Base-by-base conservation (phyloP, 768 basidiomycete genomes). In the Boletus reticulatus region DNA sequence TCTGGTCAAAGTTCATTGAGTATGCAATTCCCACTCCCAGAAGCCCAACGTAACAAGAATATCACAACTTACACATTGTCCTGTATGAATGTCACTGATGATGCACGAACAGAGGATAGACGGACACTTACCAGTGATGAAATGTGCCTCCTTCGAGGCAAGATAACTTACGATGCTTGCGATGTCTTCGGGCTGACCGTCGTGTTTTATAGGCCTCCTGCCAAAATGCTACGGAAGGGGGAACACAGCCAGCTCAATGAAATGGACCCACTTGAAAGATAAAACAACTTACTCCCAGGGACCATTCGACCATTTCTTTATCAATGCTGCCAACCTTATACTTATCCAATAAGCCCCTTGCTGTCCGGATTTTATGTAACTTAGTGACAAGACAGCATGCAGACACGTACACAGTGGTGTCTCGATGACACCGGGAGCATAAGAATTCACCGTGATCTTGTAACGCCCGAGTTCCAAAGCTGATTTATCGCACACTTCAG, bases 401-500 rank as follows among this genome's bases (percentile, higher is more conserved):
- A 0, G n/a, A 50, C 10, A 60, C 68, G 13, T 38, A 78, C 76
- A 20, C 65, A 75, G 46, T 5, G 55, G 44, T 0, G 72, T 77
- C 0, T 63, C 41, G 42, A 73, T 69, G 16, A 54, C 8, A 4
- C 75, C 73, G 0, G 77, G 78, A 4, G 74, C 72, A 51, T 79
- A 77, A 1, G 73, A 64, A 47, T 78, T 77, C 4, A 75, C 77
- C 0, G 74, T 76, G 34, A 78, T 76, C 10, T 62, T 58, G 55
- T 75, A 55, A 16, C 63, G 47, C 1, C 68, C 72, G 27, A 74
- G 62, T 57, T 78, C 76, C 11, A 62, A 19, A 24, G 66, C 60
- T 61, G 20, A 38, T 27, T 6, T 10, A 10, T 43, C 9, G 16
- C 20, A 20, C 14, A 14, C 16, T 17, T 52, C 19, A 50, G 19